Percentiles rank a stretch among this genome's conserved stretches.
phyloP scores from a whole-genome alignment of 305 asterid species.

The Stenogyne calaminthoides region DNA sequence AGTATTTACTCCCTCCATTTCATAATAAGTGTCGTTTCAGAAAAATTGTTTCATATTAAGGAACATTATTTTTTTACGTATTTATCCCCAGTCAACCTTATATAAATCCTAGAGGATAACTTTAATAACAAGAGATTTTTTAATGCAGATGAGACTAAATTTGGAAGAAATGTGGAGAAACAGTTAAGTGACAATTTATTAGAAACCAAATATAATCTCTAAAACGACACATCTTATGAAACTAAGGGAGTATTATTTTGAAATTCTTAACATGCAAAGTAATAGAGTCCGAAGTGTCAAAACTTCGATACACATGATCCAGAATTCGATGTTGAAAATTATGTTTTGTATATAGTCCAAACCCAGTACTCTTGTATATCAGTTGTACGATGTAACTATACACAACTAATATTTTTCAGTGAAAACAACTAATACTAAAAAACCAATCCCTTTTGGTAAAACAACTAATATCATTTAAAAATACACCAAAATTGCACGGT shows the following conservation, averaged over 20 bases:
- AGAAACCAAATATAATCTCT: too few species aligned
- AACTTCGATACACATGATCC: not conserved
- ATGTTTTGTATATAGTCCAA: not conserved
- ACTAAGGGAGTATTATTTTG: not conserved
- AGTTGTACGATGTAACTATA: not conserved
- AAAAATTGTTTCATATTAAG: too few species aligned
- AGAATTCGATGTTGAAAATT: not conserved
- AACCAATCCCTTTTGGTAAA: not conserved
- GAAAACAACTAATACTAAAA: too few species aligned
- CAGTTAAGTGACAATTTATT: too few species aligned
- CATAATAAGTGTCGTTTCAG: too few species aligned
- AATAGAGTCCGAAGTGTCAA: not conserved
- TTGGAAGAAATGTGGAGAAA: too few species aligned
- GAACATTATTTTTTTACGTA: too few species aligned
- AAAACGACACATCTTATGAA: too few species aligned
- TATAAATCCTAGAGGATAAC: too few species aligned
- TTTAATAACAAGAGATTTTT: too few species aligned
- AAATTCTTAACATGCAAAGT: not conserved
- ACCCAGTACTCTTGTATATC: not conserved
- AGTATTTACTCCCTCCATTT: not conserved
- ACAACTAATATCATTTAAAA: not conserved
- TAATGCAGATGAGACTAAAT: too few species aligned
- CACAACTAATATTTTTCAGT: not conserved
- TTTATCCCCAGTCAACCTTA: too few species aligned
- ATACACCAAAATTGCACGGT: not conserved